Evolutionary conservation across 1,139 yeast species (phyloP).

Genomic region (Torulaspora globosa): DNA sequence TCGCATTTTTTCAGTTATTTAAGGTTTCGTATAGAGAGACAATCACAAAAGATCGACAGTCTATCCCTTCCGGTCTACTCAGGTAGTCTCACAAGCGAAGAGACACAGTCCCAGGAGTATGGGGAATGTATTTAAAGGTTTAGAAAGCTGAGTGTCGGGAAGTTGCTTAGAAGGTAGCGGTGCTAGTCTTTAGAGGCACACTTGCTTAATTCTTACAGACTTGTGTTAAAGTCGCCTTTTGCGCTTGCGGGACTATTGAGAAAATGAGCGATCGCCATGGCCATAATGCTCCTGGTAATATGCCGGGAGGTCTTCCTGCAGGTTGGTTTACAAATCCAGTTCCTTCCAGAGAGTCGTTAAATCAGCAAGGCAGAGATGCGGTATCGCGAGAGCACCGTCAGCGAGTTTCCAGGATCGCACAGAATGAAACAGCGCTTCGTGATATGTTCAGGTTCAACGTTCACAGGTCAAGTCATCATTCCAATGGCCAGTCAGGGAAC

Average conservation of each 20-base stretch:
- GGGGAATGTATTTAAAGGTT: background rate
- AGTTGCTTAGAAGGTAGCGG: background rate
- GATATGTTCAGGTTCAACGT: conserved; percentile 16
- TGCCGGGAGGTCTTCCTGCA: conserved; percentile 23
- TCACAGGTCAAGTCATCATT: conserved; percentile 2
- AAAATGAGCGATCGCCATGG: conserved; percentile 11
- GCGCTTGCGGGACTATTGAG: background rate
- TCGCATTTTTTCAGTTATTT: background rate
- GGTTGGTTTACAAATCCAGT: conserved; percentile 23
- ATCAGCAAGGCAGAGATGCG: conserved; percentile 19
- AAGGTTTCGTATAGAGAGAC: conserved; percentile 4
- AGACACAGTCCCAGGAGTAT: background rate
- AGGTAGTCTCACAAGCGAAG: background rate
- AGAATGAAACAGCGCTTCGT: conserved; percentile 21
- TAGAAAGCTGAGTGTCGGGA: background rate
- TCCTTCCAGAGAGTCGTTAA: conserved; percentile 17
- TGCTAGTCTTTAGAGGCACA: background rate
- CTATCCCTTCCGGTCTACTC: conserved; percentile 3
- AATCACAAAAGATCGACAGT: conserved; percentile 9
- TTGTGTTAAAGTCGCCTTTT: background rate
- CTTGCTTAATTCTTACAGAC: background rate
- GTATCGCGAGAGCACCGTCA: conserved; percentile 22
- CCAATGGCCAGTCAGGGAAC: background rate
- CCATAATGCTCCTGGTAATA: conserved; percentile 8
- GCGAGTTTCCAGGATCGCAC: conserved; percentile 22